Base-by-base conservation (phyloP, 225 moss, liverwort and hornwort genomes). In the Thuidium tamariscinum region DNA sequence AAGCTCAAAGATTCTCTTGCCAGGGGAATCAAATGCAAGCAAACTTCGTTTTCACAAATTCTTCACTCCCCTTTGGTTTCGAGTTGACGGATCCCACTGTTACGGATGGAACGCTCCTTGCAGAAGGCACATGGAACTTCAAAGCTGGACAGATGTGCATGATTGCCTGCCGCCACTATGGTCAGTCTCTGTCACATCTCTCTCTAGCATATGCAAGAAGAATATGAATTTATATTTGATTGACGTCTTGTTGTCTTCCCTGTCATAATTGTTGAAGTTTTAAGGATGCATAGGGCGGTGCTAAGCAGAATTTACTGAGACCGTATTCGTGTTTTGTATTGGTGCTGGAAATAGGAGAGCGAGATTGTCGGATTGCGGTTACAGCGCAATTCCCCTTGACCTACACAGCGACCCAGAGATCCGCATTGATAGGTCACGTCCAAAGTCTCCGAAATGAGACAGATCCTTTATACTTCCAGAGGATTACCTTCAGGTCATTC, bases 341-440 rank as follows among this genome's bases (percentile, higher is more conserved):
- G 64, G 16, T 55, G 61, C 29, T 83, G 74, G 72, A 77, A 73
- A 74, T 82, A 92, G 92, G 88, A 63, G 66, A 25, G 7, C 78
- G 71, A 74, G 90, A 92, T 65, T 92, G 90, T 48, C 29, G 77
- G 65, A 86, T 92, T 84, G 88, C 67, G 12, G 32, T 92, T 21
- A 86, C 90, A 25, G 52, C 82, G 82, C 89, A 92, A 74, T 86
- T 90, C 32, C 92, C 92, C 14, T 88, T 90, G 86, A 88, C 90
- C 41, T 86, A 65, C 70, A 89, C 92, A 37, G 74, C 82, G 51
- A 81, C 90, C 20, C 88, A 88, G 81, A 86, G 89, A 66, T 90
- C 86, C 34, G 2, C 17, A 32, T 25, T 86, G 88, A 76, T 90
- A 42, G 92, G 92, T 66, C 89, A 86, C 75, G 51, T 92, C 27